These are phyloP conservation scores for Francoa sonchifolia DNA, from an alignment of 441 rosid species.

Conservation along the genomic window DNA sequence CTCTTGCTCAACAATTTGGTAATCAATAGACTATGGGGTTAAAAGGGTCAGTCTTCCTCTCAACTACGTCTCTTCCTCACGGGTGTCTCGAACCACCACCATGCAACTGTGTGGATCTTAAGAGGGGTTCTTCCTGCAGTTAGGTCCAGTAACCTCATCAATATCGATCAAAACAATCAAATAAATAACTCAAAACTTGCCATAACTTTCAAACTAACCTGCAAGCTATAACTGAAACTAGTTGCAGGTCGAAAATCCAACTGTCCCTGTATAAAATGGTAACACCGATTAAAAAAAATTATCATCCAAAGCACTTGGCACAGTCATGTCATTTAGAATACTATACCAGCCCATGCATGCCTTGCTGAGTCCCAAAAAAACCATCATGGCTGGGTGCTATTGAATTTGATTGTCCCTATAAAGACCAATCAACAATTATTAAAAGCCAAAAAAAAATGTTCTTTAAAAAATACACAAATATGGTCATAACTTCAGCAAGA, in stretches of 20 bases:
- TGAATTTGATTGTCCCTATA: slow-evolving; percentile 72
- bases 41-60: no score
- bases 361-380: slow-evolving; percentile 53
- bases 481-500: slow-evolving; percentile 7
- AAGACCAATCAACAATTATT: slow-evolving; percentile 7
- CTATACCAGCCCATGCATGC: slow-evolving; percentile 69
- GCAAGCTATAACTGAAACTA: slow-evolving; percentile 44
- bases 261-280: slow-evolving; percentile 45
- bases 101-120: no score
- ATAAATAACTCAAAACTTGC: background rate
- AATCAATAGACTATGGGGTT: no score
- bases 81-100: no score
- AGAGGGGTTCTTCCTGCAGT: no score
- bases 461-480: background rate
- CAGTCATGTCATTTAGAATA: background rate
- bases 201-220: slow-evolving; percentile 31
- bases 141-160: background rate
- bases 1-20: no score
- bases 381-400: slow-evolving; percentile 69
- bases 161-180: background rate
- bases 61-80: no score
- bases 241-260: slow-evolving; percentile 57
- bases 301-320: background rate
- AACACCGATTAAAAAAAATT: background rate
- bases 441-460: background rate